Evolutionary conservation across 306 rosid genomes (phyloP), one percentile per base, ranked within the genome.

Genomic region (Castanea sativa): DNA sequence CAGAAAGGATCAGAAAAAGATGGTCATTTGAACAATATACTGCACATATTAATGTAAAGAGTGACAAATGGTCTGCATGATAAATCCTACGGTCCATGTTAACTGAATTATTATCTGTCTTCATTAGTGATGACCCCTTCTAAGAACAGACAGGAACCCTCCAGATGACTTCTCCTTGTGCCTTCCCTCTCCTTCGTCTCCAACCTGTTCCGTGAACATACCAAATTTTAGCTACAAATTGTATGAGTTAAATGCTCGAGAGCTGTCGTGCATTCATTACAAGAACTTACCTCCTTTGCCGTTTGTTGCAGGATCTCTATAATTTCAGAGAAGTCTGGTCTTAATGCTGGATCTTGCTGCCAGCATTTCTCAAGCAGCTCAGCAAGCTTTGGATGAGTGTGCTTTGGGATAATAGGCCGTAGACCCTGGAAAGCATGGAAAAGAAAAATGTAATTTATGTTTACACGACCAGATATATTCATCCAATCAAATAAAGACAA

Each of bases 351-450:
- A 76, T 93, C 99, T 82, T 90, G 90, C 88, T 89, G 94, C 99
- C 98, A 96, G 68, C 94, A 91, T 78, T 76, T 93, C 88, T 90
- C 94, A 69, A 96, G 94, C 63, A 96, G 86, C 83, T 88, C 93
- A 23, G 80, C 86, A 76, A 93, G 87, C 86, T 92, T 96, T 19
- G 94, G 92, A 79, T 92, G 94, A 15, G 98, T 85, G 79, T 86
- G 78, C 92, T 88, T 93, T 63, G 99, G 98, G 73, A 96, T 88
- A 43, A 90, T 86, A 57, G 97, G 99, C 65, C 98, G 92, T 69
- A 90, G 78, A 63, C 97, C 93, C 97, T 93, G 83, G 84, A 87
- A 83, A 79, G 14, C 76, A 81, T 55, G 10, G 72, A 55, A 51
- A 8, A 52, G 52, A 25, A 59, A 65, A 55, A 80, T 23, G 76